phyloP scores from a whole-genome alignment of 176 grass and related monocot species.

The Oryza rufipogon region DNA sequence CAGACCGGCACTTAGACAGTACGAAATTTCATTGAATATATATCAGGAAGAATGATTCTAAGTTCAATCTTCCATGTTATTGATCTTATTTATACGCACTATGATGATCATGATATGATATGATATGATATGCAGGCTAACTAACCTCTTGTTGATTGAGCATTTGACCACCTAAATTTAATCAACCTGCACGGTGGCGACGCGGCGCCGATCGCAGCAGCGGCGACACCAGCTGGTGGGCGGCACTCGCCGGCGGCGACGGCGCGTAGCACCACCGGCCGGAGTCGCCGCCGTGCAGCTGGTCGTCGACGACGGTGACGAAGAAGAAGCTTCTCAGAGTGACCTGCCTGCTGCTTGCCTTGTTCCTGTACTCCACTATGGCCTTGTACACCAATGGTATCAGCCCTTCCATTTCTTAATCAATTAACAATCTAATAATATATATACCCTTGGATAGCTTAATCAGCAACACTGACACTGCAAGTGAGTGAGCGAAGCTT shows the following conservation, averaged over 20 bases:
- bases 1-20: too few species aligned
- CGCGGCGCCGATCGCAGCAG: slow-evolving; percentile 36
- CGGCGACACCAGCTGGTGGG: slow-evolving; percentile 38
- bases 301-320: background rate
- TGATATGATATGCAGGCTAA: background rate
- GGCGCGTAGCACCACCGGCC: slow-evolving; percentile 22
- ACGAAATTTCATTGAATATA: too few species aligned
- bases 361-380: slow-evolving; percentile 37
- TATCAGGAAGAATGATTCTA: too few species aligned
- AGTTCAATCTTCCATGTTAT: background rate
- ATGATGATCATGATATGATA: background rate
- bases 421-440: background rate
- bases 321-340: slow-evolving; percentile 11
- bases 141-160: background rate
- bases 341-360: slow-evolving; percentile 30
- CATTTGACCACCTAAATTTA: background rate
- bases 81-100: background rate
- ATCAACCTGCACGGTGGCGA: slow-evolving; percentile 31
- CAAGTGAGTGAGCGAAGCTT: background rate
- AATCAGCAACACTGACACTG: background rate
- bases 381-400: slow-evolving; percentile 53
- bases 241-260: slow-evolving; percentile 1
- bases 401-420: slow-evolving; percentile 47
- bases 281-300: background rate
- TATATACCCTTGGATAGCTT: background rate